These are phyloP conservation scores for Nakataea oryzae DNA, from an alignment of 2,329 filamentous ascomycete species.

Conservation along the genomic window DNA sequence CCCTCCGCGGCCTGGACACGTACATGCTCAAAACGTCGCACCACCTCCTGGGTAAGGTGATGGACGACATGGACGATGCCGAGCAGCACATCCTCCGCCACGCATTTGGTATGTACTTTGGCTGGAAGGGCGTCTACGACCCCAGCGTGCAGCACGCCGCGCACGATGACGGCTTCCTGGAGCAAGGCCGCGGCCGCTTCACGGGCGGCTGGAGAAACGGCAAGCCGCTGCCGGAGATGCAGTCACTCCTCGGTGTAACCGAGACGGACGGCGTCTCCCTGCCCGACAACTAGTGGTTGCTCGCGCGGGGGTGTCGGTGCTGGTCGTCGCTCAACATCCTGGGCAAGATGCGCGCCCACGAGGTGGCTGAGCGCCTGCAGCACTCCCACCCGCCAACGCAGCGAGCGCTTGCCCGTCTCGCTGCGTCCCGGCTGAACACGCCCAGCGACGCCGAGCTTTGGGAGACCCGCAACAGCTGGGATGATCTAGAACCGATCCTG, in stretches of 20 bases:
- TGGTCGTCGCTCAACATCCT: not conserved
- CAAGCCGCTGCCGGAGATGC: not conserved
- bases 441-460: not conserved
- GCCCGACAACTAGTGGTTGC: conserved; percentile 1
- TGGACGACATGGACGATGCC: conserved; percentile 15
- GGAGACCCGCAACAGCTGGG: not conserved
- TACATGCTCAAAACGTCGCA: conserved; percentile 26
- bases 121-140: conserved; percentile 26
- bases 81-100: conserved; percentile 19
- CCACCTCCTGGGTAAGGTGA: conserved; percentile 22
- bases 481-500: not conserved
- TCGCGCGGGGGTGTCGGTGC: conserved; percentile 2
- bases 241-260: not conserved
- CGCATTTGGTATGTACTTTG: conserved; percentile 23
- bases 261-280: not conserved
- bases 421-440: too few species aligned
- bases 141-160: conserved; percentile 19
- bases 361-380: not conserved
- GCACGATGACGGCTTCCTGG: conserved; percentile 20
- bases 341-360: not conserved
- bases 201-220: conserved; percentile 15
- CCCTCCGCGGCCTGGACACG: conserved; percentile 6
- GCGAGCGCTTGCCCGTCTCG: not conserved
- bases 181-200: conserved; percentile 28
- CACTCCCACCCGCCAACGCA: not conserved